Base-by-base conservation (phyloP, 371 early-diverging fungal species). In the Mycotypha africana region DNA sequence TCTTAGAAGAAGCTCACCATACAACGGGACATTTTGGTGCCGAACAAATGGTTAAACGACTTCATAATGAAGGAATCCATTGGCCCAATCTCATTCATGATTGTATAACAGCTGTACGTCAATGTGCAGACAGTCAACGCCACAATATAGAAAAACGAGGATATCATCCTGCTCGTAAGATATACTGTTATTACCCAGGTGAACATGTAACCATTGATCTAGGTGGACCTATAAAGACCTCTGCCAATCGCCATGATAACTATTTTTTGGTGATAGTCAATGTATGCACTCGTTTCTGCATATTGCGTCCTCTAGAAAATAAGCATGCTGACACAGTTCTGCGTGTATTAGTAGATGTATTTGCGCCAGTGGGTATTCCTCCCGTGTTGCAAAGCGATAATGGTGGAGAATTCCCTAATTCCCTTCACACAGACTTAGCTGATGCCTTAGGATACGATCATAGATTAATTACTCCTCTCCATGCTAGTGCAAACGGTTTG, bases 341-440 rank as follows among this genome's bases (percentile, higher is more conserved):
- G 6, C 37, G 49, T 36, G 20, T 37, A 21, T 22, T 57, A 1
- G 25, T 56, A 1, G 24, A 49, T 14, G 34, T 57, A 8, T 59
- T 60, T 31, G 53, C 47, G 21, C 42, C 42, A 20, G 59, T 51
- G 35, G 57, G 60, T 5, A 32, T 63, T n/a, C 51, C 56, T 0
- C 23, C 28, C 15, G 47, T 62, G 1, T 42, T 62, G 1, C 51
- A 52, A 44, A 23, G 25, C n/a, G 59, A 61, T 45, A 66, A 62
- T 47, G 67, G 62, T 20, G 49, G 37, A 10, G 60, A 67, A 46
- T 58, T 62, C 36, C 4, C n/a, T 9, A 33, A 33, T 48, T 11
- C 4, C 14, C n/a, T 16, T 38, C 20, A 11, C 9, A 16, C 21
- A 14, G 3, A 15, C 3, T 9, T 16, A 26, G 15, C 3, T 15